Evolutionary conservation across 2,329 filamentous ascomycete genomes (phyloP).

Genomic region (Neurospora crassa): DNA sequence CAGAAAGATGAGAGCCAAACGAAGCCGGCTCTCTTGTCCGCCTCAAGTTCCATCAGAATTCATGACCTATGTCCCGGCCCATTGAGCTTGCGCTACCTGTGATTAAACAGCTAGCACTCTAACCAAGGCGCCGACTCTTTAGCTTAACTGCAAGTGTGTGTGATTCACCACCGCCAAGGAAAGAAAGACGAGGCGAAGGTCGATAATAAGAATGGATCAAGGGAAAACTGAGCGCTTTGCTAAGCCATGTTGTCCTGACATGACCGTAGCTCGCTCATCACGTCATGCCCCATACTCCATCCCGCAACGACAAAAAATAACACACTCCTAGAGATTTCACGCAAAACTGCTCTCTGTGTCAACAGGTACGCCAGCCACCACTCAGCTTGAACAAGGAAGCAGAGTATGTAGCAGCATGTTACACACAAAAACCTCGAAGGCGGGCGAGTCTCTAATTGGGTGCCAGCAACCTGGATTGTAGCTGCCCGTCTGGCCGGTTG

Average conservation of each 20-base stretch:
- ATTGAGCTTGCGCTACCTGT: background rate
- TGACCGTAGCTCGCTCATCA: background rate
- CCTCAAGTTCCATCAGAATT: background rate
- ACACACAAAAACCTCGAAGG: background rate
- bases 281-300: background rate
- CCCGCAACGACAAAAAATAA: background rate
- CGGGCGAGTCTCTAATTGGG: background rate
- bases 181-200: background rate
- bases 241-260: background rate
- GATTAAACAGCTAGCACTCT: background rate
- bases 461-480: background rate
- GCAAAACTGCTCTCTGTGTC: too few relatives aligned
- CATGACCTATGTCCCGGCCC: background rate
- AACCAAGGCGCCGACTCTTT: background rate
- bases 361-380: background rate
- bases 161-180: background rate
- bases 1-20: background rate
- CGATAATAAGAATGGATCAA: too few relatives aligned
- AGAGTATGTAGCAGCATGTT: background rate
- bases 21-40: background rate
- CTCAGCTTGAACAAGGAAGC: background rate
- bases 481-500: background rate
- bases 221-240: background rate
- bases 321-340: too few relatives aligned
- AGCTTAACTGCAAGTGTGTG: background rate